A percentile compares a stretch with the other conserved stretches of the same genome.
Conservation (phyloP, 441 rosid genomes). For the Gossypium schwendimanii region DNA sequence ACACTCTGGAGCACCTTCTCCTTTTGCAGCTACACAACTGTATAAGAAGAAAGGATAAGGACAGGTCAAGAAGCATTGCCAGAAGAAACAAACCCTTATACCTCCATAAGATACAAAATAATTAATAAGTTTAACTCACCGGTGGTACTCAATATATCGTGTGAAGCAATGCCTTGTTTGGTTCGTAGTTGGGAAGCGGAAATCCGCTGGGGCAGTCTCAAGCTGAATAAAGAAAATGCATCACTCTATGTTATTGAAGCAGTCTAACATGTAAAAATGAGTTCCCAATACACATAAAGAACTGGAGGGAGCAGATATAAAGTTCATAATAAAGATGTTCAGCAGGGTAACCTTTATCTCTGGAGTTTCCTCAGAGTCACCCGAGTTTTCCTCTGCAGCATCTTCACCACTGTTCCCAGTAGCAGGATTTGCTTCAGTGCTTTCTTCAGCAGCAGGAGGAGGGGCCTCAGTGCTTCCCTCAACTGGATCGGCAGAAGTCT, state of each 20-base stretch:
- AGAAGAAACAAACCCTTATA: not conserved
- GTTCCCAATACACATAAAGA: not conserved
- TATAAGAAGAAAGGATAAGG: constrained; percentile 13
- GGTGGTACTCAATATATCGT: constrained; percentile 79
- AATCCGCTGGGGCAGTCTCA: constrained; percentile 97
- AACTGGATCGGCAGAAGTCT: constrained; percentile 17
- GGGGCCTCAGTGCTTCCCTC: constrained; percentile 13
- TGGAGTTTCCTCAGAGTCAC: constrained; percentile 50
- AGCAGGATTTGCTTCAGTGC: constrained; percentile 31
- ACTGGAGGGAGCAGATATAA: not conserved
- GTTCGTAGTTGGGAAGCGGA: constrained; percentile 91
- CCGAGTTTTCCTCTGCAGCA: constrained; percentile 21
- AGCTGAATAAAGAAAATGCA: constrained; percentile 38
- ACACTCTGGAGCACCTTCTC: constrained; percentile 86
- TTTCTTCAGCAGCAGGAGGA: constrained; percentile 41
- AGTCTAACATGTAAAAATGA: constrained; percentile 7
- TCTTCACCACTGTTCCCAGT: constrained; percentile 22
- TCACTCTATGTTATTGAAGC: constrained; percentile 12
- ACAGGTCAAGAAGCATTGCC: not conserved
- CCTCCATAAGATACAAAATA: not conserved
- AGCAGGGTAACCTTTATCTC: constrained; percentile 60
- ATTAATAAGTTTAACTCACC: constrained; percentile 34
- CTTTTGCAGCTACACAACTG: constrained; percentile 88
- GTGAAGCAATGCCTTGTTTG: constrained; percentile 95
- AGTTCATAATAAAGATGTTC: not conserved